Evolutionary conservation across 2,329 filamentous ascomycete genomes (phyloP), one percentile per base, ranked within the genome.

Genomic region (Diplodia intermedia): DNA sequence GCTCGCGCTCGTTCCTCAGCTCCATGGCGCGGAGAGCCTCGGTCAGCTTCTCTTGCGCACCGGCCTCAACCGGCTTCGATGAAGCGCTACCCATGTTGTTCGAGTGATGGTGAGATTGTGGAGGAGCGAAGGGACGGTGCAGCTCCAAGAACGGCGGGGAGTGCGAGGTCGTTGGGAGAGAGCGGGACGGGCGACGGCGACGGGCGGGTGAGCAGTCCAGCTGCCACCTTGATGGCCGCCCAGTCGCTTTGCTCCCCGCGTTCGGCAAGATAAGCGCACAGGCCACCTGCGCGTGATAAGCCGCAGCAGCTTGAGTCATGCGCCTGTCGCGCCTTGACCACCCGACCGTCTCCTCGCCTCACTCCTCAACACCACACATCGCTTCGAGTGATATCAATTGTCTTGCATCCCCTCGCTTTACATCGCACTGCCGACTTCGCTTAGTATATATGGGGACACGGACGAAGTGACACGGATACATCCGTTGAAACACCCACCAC

Each of bases 21-120:
- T 84, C 80, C 56, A 88, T 78, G 66, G 78, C 77, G 69, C 79
- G 78, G 23, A 82, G 77, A 49, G 79, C 77, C 72, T 81, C 77
- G 31, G 78, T 69, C 49, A 82, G 75, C 74, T 79, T 76, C 73
- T 79, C 76, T 69, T 79, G 76, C 50, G 78, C 75, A 23, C 73
- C 73, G 50, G 75, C 72, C 69, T 79, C 77, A 23, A 75, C 73
- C 47, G 54, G 66, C 69, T 74, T 75, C 14, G 78, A 79, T 68
- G 78, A 75, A 26, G 75, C 73, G 49, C 72, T 68, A 69, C 78
- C 78, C 78, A 80, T 80, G 52, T 29, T 53, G 50, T 15, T 26
- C 15, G 6, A 38, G 52, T 9, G 14, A 14, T 38, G 50, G 18
- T 31, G 23, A 18, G 7, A 47, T n/a, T 26, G 53, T 6, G 43